Percentiles rank a stretch among this genome's conserved stretches.
phyloP scores from a whole-genome alignment of 495 filamentous ascomycete genomes.

The Aspergillus homomorphus region DNA sequence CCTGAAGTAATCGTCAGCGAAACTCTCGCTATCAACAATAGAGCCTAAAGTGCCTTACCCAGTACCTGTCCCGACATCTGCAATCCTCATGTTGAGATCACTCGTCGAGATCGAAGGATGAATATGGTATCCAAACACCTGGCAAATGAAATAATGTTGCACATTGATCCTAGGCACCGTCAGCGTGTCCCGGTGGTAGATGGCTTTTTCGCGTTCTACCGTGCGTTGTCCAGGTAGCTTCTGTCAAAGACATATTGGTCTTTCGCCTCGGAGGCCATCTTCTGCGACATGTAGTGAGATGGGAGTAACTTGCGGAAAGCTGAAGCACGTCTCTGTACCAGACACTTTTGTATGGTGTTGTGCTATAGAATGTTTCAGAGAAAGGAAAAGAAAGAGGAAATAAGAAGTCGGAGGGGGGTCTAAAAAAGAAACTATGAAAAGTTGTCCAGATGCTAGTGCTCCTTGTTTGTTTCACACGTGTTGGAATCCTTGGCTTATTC shows the following conservation, averaged over 20 bases:
- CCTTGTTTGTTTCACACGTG: too few relatives aligned
- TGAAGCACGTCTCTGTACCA: too few relatives aligned
- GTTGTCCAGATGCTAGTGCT: too few relatives aligned
- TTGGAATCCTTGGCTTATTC: too few relatives aligned
- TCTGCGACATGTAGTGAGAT: neutral
- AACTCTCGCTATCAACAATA: neutral
- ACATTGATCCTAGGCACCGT: neutral
- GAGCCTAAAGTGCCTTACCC: neutral
- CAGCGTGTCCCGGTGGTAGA: neutral
- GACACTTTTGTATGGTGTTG: too few relatives aligned
- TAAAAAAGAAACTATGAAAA: too few relatives aligned
- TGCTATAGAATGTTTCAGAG: too few relatives aligned
- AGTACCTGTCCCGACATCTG: conserved; percentile 3
- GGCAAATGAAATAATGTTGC: neutral
- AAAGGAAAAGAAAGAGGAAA: too few relatives aligned
- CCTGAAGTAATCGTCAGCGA: neutral
- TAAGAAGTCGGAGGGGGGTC: too few relatives aligned
- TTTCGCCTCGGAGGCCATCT: neutral
- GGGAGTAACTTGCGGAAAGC: neutral
- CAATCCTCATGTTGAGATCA: neutral
- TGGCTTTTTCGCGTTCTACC: too few relatives aligned
- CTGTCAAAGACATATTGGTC: neutral
- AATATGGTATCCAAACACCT: neutral
- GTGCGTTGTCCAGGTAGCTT: neutral
- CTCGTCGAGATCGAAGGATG: conserved; percentile 2